Percentiles rank a stretch among this genome's conserved stretches.
Conservation (phyloP, 371 early-diverging fungal genomes). For the Mucor circinelloides region DNA sequence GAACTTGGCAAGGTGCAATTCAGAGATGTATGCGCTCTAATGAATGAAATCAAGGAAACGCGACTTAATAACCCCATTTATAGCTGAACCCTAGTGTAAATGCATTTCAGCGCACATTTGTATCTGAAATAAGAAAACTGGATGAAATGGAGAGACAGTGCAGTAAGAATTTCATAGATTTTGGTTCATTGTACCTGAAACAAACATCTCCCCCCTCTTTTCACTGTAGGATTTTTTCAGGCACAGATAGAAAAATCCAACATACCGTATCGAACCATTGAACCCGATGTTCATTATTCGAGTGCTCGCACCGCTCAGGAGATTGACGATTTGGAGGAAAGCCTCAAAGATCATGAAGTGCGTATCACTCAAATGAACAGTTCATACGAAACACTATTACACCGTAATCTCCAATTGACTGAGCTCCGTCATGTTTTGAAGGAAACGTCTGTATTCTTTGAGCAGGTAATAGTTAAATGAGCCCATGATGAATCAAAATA, state of each 20-base stretch:
- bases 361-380: constrained; percentile 87
- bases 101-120: constrained; percentile 97
- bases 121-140: constrained; percentile 85
- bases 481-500: no score
- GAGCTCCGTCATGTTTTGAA: constrained; percentile 90
- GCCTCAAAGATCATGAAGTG: constrained; percentile 78
- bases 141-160: constrained; percentile 95
- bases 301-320: constrained; percentile 88
- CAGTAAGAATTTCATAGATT: constrained; percentile 59
- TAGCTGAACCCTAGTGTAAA: constrained; percentile 92
- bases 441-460: constrained; percentile 85
- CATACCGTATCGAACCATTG: constrained; percentile 65
- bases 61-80: neutral
- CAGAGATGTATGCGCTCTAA: constrained; percentile 73
- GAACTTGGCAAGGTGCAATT: constrained; percentile 95
- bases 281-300: constrained; percentile 54
- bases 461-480: constrained; percentile 48
- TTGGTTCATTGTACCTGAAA: neutral
- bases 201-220: neutral
- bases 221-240: constrained; percentile 73
- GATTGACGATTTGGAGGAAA: constrained; percentile 91
- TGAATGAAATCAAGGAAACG: neutral
- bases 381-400: constrained; percentile 85
- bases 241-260: constrained; percentile 81
- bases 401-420: constrained; percentile 83